Evolutionary conservation across 305 asterid species (phyloP).

Genomic region (Fraxinus greggii): DNA sequence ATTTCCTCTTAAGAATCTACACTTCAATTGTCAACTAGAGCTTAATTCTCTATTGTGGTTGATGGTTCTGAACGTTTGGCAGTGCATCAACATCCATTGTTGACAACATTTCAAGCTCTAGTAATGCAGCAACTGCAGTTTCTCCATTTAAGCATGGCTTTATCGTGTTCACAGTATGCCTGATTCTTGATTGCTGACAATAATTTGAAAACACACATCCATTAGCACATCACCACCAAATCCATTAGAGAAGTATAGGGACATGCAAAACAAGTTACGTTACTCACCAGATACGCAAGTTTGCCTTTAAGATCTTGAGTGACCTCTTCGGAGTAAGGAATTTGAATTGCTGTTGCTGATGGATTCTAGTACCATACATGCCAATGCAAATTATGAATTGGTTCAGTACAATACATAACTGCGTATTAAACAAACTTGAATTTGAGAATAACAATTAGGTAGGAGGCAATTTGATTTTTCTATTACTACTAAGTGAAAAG

Average conservation of each 20-base stretch:
- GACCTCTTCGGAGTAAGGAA: slow-evolving; percentile 47
- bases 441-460: neutral
- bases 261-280: neutral
- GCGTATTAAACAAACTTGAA: neutral
- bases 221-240: slow-evolving; percentile 3
- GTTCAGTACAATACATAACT: neutral
- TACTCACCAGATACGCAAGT: slow-evolving; percentile 54
- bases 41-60: slow-evolving; percentile 12
- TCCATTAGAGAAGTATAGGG: neutral
- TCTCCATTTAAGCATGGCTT: slow-evolving; percentile 50
- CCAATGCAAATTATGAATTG: slow-evolving; percentile 6
- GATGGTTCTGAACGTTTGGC: slow-evolving; percentile 18
- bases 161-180: slow-evolving; percentile 40
- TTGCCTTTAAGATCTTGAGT: slow-evolving; percentile 53
- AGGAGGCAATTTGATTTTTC: neutral
- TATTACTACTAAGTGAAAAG: neutral
- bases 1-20: neutral
- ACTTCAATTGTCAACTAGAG: slow-evolving; percentile 32
- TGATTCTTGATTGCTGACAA: slow-evolving; percentile 59
- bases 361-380: slow-evolving; percentile 38
- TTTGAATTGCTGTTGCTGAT: slow-evolving; percentile 22
- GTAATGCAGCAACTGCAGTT: slow-evolving; percentile 44
- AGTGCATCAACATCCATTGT: slow-evolving; percentile 19
- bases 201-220: neutral
- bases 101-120: slow-evolving; percentile 64